Percentiles rank a stretch among this genome's conserved stretches.
phyloP scores from a whole-genome alignment of 768 basidiomycete genomes.

The Dacryopinax primogenitus region DNA sequence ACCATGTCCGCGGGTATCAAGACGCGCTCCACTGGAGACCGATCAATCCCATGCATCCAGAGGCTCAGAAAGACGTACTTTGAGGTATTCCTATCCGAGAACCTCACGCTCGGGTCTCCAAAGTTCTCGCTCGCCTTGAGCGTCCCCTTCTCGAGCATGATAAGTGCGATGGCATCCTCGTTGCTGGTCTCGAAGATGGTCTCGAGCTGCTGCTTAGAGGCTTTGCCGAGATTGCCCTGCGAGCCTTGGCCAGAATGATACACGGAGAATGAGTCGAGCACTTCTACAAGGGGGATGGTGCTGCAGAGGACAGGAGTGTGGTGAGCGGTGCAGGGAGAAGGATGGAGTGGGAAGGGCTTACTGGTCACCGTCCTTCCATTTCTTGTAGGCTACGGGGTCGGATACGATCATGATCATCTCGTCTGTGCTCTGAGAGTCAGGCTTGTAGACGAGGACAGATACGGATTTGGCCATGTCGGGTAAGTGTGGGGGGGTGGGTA shows the following conservation, averaged over 20 bases:
- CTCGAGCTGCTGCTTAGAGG: constrained; percentile 78
- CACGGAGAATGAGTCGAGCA: constrained; percentile 71
- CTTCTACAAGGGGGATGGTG: constrained; percentile 53
- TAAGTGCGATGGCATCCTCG: constrained; percentile 47
- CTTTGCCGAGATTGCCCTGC: constrained; percentile 59
- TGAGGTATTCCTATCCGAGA: background rate
- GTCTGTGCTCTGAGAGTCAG: constrained; percentile 54
- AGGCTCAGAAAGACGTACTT: background rate
- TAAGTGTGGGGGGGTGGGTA: background rate
- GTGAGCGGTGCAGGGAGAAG: constrained; percentile 15
- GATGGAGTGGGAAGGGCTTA: constrained; percentile 26
- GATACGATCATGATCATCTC: constrained; percentile 59
- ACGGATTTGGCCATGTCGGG: constrained; percentile 34
- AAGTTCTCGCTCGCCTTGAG: constrained; percentile 37
- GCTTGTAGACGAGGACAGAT: constrained; percentile 69
- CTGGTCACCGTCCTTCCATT: constrained; percentile 22
- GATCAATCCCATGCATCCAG: background rate
- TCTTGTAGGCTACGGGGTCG: constrained; percentile 34
- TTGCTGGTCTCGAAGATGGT: constrained; percentile 52
- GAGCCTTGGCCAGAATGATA: constrained; percentile 59
- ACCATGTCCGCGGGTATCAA: background rate
- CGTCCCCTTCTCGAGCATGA: constrained; percentile 51
- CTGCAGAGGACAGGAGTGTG: constrained; percentile 28
- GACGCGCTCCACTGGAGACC: background rate
- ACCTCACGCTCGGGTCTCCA: background rate